Evolutionary conservation across 75 land plant species (phyloP).

Genomic region (Pinus albicaulis): DNA sequence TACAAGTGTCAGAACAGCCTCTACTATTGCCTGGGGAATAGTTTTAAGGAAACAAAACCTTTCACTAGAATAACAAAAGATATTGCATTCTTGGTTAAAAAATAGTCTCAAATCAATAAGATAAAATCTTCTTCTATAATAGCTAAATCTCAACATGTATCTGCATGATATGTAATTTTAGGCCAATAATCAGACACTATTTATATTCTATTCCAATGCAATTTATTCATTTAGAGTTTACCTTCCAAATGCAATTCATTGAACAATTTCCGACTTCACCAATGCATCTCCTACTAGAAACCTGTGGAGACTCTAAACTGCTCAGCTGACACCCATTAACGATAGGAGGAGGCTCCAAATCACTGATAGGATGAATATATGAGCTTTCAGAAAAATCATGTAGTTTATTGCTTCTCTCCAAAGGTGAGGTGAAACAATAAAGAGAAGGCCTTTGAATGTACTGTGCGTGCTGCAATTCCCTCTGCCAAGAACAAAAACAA

Average conservation of each 20-base stretch:
- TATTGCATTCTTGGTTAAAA: background rate
- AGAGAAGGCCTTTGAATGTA: background rate
- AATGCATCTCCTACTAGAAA: background rate
- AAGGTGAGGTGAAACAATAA: background rate
- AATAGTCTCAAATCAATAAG: background rate
- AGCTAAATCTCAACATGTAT: background rate
- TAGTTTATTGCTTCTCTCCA: background rate
- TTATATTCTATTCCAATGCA: background rate
- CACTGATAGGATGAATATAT: background rate
- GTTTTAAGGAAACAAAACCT: no score
- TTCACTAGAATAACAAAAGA: no score
- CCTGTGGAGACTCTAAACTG: background rate
- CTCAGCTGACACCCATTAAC: background rate
- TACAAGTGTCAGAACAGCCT: no score
- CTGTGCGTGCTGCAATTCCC: background rate
- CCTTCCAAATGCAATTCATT: slow-evolving; percentile 4
- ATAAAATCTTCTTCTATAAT: background rate
- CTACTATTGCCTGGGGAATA: no score
- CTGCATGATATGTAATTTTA: background rate
- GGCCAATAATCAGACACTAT: background rate
- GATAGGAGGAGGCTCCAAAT: background rate
- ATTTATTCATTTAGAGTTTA: background rate
- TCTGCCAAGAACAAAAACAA: background rate
- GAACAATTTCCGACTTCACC: background rate
- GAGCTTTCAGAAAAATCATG: background rate